phyloP scores from a whole-genome alignment of 1,139 yeast species.

The Yamadazyma oceani region DNA sequence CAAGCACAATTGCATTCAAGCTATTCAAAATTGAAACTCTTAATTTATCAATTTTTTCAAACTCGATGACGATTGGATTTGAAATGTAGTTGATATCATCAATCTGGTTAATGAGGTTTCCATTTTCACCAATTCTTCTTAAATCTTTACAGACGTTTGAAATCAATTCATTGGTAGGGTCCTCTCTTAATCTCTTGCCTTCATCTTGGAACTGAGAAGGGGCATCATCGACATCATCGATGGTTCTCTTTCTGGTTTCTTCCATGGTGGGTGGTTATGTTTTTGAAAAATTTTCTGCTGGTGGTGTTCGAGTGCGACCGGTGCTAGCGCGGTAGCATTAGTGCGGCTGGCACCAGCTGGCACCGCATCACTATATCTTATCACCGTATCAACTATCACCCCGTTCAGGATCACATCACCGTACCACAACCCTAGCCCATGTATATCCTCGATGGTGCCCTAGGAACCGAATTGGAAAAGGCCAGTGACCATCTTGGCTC shows the following conservation, averaged over 20 bases:
- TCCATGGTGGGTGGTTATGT: not conserved
- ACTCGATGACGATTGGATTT: conserved; percentile 66
- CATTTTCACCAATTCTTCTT: conserved; percentile 64
- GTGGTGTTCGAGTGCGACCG: not conserved
- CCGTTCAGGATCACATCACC: too few relatives aligned
- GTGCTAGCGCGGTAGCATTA: not conserved
- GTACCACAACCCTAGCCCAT: conserved; percentile 3
- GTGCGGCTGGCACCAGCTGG: too few relatives aligned
- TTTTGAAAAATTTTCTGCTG: conserved; percentile 4
- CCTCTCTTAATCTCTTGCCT: conserved; percentile 38
- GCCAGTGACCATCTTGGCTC: conserved; percentile 21
- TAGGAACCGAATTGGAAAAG: conserved; percentile 31
- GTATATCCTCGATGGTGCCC: conserved; percentile 31
- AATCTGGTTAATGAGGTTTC: conserved; percentile 49
- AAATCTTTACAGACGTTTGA: conserved; percentile 54
- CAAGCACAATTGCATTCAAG: conserved; percentile 67
- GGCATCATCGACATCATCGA: conserved; percentile 5
- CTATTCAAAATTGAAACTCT: conserved; percentile 62
- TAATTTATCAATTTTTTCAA: conserved; percentile 64
- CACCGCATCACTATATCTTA: too few relatives aligned
- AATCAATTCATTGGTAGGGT: conserved; percentile 43
- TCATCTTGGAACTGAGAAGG: conserved; percentile 12
- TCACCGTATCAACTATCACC: too few relatives aligned
- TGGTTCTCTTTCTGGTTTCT: conserved; percentile 1
- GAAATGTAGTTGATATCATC: conserved; percentile 69